A percentile compares a stretch with the other conserved stretches of the same genome.
phyloP scores from a whole-genome alignment of 2,329 filamentous ascomycete genomes.

The Claviceps sp. region DNA sequence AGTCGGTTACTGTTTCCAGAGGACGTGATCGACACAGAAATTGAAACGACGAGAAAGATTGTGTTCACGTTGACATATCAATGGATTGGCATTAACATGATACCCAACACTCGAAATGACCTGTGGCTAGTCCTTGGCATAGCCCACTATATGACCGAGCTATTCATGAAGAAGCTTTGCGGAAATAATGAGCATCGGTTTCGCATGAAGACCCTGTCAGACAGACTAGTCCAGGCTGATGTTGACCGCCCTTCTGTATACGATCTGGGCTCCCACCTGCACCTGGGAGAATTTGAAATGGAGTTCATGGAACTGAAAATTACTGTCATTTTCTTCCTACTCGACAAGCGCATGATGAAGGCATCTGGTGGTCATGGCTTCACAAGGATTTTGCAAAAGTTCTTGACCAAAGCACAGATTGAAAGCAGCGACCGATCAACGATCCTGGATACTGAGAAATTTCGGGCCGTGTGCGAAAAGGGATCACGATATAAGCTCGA shows the following conservation, averaged over 20 bases:
- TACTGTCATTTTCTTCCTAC: conserved; percentile 79
- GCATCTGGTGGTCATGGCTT: conserved; percentile 70
- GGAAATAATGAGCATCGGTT: conserved; percentile 93
- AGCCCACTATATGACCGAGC: conserved; percentile 87
- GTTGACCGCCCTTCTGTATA: conserved; percentile 69
- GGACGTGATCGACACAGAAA: conserved; percentile 72
- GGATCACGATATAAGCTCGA: conserved; percentile 78
- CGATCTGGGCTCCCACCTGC: conserved; percentile 63
- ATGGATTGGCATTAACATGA: conserved; percentile 88
- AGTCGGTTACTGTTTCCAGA: conserved; percentile 73
- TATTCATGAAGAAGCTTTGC: conserved; percentile 80
- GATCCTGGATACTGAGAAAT: conserved; percentile 60
- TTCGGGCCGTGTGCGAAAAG: conserved; percentile 77
- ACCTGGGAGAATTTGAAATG: conserved; percentile 70
- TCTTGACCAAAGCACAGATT: conserved; percentile 75
- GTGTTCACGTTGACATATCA: conserved; percentile 79
- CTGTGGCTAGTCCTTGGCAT: conserved; percentile 84
- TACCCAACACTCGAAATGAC: conserved; percentile 68
- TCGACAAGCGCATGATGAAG: conserved; percentile 84
- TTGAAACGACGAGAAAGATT: conserved; percentile 66
- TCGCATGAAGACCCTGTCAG: conserved; percentile 72
- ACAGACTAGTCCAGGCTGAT: conserved; percentile 71
- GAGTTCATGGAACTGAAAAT: conserved; percentile 89
- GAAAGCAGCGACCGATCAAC: conserved; percentile 48
- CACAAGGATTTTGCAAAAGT: conserved; percentile 69